These are phyloP conservation scores for Naganishia randhawae DNA, from an alignment of 768 basidiomycete species.

Conservation along the genomic window DNA sequence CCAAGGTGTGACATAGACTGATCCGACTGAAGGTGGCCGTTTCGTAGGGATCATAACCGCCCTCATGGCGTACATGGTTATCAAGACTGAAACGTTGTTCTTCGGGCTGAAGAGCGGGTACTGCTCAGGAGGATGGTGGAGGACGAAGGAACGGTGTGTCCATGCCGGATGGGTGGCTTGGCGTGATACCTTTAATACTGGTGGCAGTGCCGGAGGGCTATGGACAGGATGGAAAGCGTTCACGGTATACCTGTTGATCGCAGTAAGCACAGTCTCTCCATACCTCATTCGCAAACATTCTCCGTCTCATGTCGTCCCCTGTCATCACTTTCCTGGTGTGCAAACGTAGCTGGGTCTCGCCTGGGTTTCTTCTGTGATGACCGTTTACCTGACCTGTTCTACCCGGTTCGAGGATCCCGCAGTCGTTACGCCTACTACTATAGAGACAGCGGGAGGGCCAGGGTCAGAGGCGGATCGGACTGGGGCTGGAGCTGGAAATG, in stretches of 20 bases:
- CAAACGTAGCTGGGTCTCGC: slow-evolving; percentile 75
- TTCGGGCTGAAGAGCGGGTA: slow-evolving; percentile 92
- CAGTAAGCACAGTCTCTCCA: neutral
- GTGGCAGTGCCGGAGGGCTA: slow-evolving; percentile 67
- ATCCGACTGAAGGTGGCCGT: neutral
- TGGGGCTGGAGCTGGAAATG: neutral
- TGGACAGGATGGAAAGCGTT: slow-evolving; percentile 50
- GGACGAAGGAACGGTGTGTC: slow-evolving; percentile 69
- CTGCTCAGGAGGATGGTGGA: slow-evolving; percentile 67
- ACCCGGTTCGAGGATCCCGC: slow-evolving; percentile 53
- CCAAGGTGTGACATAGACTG: no score
- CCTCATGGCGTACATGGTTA: slow-evolving; percentile 76
- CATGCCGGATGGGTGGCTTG: slow-evolving; percentile 57
- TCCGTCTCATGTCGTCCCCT: neutral
- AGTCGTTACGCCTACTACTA: slow-evolving; percentile 23
- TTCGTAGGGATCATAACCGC: slow-evolving; percentile 67
- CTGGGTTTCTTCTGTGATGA: slow-evolving; percentile 68
- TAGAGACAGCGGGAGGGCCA: no score
- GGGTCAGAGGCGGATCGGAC: neutral
- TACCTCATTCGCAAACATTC: neutral
- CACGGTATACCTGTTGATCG: slow-evolving; percentile 4
- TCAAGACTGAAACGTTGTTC: slow-evolving; percentile 78
- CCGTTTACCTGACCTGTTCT: slow-evolving; percentile 80
- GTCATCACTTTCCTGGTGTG: no score
- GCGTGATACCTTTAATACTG: slow-evolving; percentile 52